phyloP scores from a whole-genome alignment of 148 eudicot species.

The Fallopia convolvulus region DNA sequence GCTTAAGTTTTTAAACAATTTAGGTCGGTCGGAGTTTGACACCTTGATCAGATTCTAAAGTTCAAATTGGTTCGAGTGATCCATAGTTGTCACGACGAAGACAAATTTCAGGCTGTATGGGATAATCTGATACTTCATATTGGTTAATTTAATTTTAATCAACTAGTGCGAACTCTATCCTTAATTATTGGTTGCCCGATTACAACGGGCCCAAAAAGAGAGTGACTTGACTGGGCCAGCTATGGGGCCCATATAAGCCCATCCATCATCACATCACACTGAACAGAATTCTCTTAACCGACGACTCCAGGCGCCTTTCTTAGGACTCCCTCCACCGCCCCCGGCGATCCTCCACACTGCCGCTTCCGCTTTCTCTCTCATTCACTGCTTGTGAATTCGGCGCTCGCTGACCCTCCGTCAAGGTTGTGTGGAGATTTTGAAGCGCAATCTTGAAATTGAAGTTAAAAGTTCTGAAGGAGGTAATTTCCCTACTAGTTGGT shows the following conservation, averaged over 20 bases:
- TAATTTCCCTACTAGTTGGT: not conserved
- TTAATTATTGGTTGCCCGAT: not conserved
- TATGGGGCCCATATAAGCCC: not conserved
- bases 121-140: no score
- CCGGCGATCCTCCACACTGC: no score
- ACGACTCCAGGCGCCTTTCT: not conserved
- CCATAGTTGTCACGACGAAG: no score
- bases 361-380: no score
- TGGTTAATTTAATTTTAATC: no score
- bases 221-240: not conserved
- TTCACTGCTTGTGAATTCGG: not conserved
- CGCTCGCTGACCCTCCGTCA: not conserved
- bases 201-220: not conserved
- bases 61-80: no score
- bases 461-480: not conserved
- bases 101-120: no score
- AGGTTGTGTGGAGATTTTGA: not conserved
- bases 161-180: no score
- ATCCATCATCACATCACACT: not conserved
- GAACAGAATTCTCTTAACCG: not conserved
- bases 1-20: no score
- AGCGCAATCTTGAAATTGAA: not conserved
- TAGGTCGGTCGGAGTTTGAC: no score
- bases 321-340: not conserved
- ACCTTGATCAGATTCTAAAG: no score